These are phyloP conservation scores for Spergularia marina DNA, from an alignment of 148 eudicot genomes.

Conservation along the genomic window DNA sequence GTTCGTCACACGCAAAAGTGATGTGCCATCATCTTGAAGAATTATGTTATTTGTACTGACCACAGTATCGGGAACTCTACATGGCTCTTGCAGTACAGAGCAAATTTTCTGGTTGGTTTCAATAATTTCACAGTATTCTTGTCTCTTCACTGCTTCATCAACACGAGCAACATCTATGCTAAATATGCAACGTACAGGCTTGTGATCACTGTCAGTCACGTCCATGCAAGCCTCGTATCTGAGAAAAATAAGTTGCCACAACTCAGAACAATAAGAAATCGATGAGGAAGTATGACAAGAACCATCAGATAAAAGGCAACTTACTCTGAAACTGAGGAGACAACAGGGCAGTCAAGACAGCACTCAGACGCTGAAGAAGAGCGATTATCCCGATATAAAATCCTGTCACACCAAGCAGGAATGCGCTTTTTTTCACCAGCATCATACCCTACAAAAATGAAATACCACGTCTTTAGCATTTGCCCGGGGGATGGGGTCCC, in stretches of 20 bases:
- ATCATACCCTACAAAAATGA: conserved; percentile 70
- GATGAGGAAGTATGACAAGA: not conserved
- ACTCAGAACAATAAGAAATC: not conserved
- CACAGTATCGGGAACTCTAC: conserved; percentile 73
- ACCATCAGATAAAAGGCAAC: conserved; percentile 22
- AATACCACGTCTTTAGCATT: conserved; percentile 10
- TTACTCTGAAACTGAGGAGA: conserved; percentile 70
- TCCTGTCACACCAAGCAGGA: conserved; percentile 99
- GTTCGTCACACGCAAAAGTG: conserved; percentile 77
- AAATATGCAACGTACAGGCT: conserved; percentile 90
- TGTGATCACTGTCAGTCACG: conserved; percentile 98
- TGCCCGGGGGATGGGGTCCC: not conserved
- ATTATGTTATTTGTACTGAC: conserved; percentile 92
- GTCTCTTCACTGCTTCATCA: conserved; percentile 82
- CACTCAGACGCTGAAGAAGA: conserved; percentile 66
- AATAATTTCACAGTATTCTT: conserved; percentile 76
- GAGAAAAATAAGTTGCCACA: conserved; percentile 1
- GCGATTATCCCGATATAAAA: conserved; percentile 88
- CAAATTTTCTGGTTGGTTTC: conserved; percentile 54
- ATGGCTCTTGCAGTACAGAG: conserved; percentile 45
- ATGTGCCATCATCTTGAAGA: conserved; percentile 75
- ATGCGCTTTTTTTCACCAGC: conserved; percentile 95
- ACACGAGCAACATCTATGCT: conserved; percentile 78
- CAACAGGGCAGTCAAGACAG: conserved; percentile 91
- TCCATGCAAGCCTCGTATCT: conserved; percentile 99